Evolutionary conservation across 768 basidiomycete species (phyloP).

Genomic region (Boletus vinaceobasis): DNA sequence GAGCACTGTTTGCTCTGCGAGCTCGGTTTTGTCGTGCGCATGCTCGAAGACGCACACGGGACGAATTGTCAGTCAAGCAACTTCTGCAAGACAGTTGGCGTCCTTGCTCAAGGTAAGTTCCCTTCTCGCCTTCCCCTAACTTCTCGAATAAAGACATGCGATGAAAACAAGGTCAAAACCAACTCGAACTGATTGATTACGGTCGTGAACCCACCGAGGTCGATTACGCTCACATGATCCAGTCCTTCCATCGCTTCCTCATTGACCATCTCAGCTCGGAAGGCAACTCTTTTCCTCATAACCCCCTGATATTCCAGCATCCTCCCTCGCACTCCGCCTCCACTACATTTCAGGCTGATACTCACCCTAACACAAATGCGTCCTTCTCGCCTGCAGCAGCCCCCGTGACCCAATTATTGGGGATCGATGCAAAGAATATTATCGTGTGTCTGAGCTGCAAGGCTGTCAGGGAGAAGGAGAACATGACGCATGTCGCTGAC

Average conservation of each 20-base stretch:
- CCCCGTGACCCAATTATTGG: slow-evolving; percentile 83
- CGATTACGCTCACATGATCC: slow-evolving; percentile 86
- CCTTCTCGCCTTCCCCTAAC: too few species aligned
- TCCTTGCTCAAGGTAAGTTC: slow-evolving; percentile 74
- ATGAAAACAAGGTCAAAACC: slow-evolving; percentile 52
- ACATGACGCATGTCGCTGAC: slow-evolving; percentile 81
- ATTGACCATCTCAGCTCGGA: slow-evolving; percentile 80
- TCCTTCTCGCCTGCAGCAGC: slow-evolving; percentile 46
- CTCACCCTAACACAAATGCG: slow-evolving; percentile 7
- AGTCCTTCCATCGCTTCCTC: slow-evolving; percentile 92
- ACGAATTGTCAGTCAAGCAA: slow-evolving; percentile 96
- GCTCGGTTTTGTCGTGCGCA: slow-evolving; percentile 88
- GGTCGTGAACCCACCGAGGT: slow-evolving; percentile 70
- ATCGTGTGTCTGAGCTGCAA: slow-evolving; percentile 77
- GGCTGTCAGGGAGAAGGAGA: slow-evolving; percentile 66
- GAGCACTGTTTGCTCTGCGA: slow-evolving; percentile 96
- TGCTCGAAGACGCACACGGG: slow-evolving; percentile 93
- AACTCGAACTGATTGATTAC: slow-evolving; percentile 87
- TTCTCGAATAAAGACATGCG: neutral
- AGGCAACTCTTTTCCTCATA: slow-evolving; percentile 60
- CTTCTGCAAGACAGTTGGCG: slow-evolving; percentile 91
- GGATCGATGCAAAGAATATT: slow-evolving; percentile 72
- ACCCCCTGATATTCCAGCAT: slow-evolving; percentile 48
- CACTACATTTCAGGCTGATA: slow-evolving; percentile 18
- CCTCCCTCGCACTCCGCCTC: slow-evolving; percentile 8